A percentile compares a stretch with the other conserved stretches of the same genome.
Evolutionary conservation across 2,329 filamentous ascomycete genomes (phyloP).

Genomic region (Aspergillus spinulosporus): DNA sequence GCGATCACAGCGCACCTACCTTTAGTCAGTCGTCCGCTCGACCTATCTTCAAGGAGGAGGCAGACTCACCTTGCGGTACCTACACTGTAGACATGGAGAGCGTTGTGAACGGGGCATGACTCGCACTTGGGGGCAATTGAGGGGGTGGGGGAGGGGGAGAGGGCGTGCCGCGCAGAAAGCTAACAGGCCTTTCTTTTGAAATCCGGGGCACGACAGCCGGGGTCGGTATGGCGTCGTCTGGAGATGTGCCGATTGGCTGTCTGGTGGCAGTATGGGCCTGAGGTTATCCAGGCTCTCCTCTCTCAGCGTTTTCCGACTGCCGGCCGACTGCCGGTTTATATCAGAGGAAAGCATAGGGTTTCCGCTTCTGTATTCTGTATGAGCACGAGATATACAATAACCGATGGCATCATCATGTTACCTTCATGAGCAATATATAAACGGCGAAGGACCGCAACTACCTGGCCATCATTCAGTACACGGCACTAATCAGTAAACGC

Average conservation of each 20-base stretch:
- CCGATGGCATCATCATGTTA: not conserved
- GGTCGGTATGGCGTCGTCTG: not conserved
- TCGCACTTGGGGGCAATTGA: too few species aligned
- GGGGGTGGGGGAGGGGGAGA: too few species aligned
- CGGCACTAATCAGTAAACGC: not conserved
- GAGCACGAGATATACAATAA: not conserved
- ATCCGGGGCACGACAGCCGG: not conserved
- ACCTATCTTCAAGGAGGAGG: not conserved
- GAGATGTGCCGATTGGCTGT: not conserved
- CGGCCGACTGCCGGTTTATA: not conserved
- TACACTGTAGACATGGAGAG: not conserved
- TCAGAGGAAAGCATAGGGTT: too few species aligned
- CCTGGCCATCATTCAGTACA: not conserved
- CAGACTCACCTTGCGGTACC: not conserved
- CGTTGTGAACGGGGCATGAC: not conserved
- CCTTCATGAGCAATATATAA: not conserved
- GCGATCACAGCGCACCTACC: not conserved
- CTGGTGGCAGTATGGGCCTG: constrained; percentile 2
- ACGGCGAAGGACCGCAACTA: not conserved
- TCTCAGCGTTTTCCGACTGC: not conserved
- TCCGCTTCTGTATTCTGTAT: too few species aligned
- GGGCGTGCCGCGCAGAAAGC: not conserved
- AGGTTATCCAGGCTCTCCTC: constrained; percentile 7
- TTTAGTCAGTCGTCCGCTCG: not conserved
- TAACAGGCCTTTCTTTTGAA: not conserved